Evolutionary conservation across 352 stramenopile species (phyloP).

Genomic region (Phytopythium chamaehyphon): DNA sequence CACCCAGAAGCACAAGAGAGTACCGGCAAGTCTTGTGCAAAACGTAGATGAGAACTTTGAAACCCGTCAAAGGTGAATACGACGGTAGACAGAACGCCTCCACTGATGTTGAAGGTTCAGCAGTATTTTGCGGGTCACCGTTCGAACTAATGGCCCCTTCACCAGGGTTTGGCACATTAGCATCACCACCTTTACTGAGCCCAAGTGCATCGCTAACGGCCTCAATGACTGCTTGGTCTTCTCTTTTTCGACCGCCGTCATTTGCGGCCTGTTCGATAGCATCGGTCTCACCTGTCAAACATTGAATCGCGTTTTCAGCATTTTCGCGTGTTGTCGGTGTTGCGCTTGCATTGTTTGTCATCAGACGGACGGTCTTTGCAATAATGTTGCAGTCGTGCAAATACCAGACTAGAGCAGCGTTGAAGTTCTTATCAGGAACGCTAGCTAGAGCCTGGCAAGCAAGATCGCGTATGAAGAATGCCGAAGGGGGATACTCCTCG

Average conservation of each 20-base stretch:
- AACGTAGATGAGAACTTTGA: constrained; percentile 50
- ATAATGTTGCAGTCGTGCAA: constrained; percentile 62
- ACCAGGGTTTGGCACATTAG: neutral
- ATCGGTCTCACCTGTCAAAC: neutral
- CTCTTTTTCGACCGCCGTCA: constrained; percentile 7
- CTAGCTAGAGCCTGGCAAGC: constrained; percentile 37
- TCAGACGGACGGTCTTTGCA: constrained; percentile 36
- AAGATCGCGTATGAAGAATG: constrained; percentile 44
- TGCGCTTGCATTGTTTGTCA: constrained; percentile 33
- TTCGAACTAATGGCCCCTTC: neutral
- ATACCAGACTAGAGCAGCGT: constrained; percentile 69
- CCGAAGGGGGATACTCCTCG: constrained; percentile 53
- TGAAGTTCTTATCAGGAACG: constrained; percentile 61
- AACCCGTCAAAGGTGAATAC: constrained; percentile 47
- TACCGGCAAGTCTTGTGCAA: constrained; percentile 64
- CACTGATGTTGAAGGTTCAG: neutral
- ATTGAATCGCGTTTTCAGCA: constrained; percentile 26
- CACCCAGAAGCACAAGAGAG: constrained; percentile 55
- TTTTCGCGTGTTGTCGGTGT: constrained; percentile 24
- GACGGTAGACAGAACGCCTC: constrained; percentile 27
- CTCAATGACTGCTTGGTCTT: constrained; percentile 23
- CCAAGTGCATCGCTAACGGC: constrained; percentile 68
- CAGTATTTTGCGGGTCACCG: neutral
- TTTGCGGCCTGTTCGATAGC: too few species aligned
- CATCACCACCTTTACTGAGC: constrained; percentile 18